Evolutionary conservation across 768 basidiomycete genomes (phyloP).

Genomic region (Artomyces pyxidatus): DNA sequence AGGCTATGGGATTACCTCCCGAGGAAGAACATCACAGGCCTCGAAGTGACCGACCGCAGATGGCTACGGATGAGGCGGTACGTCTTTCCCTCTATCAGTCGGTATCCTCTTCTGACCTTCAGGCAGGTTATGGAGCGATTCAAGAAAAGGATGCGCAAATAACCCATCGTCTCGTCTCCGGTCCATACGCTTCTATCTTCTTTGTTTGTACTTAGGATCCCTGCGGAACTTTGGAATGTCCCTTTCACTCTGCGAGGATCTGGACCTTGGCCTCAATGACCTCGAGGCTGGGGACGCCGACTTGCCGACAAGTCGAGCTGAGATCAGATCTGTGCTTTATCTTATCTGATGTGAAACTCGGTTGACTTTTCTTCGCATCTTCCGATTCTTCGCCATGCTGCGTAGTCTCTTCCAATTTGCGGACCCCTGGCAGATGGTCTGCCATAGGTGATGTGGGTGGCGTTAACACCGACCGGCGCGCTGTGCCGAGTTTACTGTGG

Average conservation of each 20-base stretch:
- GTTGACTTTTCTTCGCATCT: too few species aligned
- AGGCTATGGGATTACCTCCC: slow-evolving; percentile 72
- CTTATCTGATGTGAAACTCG: too few species aligned
- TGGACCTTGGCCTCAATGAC: neutral
- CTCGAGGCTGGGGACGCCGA: neutral
- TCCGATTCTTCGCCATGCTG: too few species aligned
- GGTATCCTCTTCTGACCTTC: neutral
- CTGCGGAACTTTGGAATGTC: too few species aligned
- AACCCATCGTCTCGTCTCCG: slow-evolving; percentile 8
- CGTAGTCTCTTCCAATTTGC: too few species aligned
- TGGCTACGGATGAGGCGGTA: slow-evolving; percentile 89
- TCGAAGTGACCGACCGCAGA: slow-evolving; percentile 55
- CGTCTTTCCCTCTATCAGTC: slow-evolving; percentile 21
- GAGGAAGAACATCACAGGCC: slow-evolving; percentile 31
- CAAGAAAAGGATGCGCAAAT: slow-evolving; percentile 92
- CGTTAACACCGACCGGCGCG: too few species aligned
- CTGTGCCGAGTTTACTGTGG: too few species aligned
- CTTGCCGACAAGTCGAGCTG: neutral
- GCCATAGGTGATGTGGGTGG: too few species aligned
- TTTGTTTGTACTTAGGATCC: neutral
- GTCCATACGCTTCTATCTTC: neutral
- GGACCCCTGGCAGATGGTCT: too few species aligned
- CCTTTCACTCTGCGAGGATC: too few species aligned
- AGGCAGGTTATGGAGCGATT: slow-evolving; percentile 91
- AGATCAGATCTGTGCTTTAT: neutral